phyloP scores from a whole-genome alignment of 768 basidiomycete species.

The Pilatotrama ljubarskyi region DNA sequence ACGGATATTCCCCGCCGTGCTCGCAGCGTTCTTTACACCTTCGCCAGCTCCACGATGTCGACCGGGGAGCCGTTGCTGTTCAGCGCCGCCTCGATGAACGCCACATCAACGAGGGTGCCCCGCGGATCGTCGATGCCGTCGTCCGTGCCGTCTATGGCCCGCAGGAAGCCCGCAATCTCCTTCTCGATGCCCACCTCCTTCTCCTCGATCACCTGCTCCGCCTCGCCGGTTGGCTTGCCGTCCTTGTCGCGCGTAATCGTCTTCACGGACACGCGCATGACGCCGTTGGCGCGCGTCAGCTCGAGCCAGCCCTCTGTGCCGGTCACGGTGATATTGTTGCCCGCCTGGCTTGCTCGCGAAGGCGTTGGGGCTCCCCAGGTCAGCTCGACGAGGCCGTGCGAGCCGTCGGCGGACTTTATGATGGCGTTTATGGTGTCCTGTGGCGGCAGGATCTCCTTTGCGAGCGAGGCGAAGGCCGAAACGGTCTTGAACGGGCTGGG shows the following conservation, averaged over 20 bases:
- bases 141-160: conserved; percentile 47
- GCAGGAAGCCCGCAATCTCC: conserved; percentile 62
- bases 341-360: conserved; percentile 33
- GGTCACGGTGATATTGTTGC: conserved; percentile 50
- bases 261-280: conserved; percentile 38
- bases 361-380: conserved; percentile 59
- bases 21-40: neutral
- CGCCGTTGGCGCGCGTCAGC: conserved; percentile 35
- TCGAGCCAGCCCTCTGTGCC: conserved; percentile 66
- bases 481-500: conserved; percentile 53
- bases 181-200: conserved; percentile 51
- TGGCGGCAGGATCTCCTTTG: conserved; percentile 70
- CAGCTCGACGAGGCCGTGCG: conserved; percentile 62
- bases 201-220: conserved; percentile 49
- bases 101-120: conserved; percentile 71
- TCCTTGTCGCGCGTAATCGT: conserved; percentile 35
- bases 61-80: conserved; percentile 62
- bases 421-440: conserved; percentile 75
- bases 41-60: conserved; percentile 47
- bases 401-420: conserved; percentile 46
- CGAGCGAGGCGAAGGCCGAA: conserved; percentile 65
- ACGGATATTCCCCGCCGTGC: neutral
- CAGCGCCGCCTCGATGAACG: conserved; percentile 76
- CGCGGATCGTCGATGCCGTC: conserved; percentile 50
- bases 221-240: conserved; percentile 42